Conservation (phyloP, 2,329 filamentous ascomycete species). For the Aspergillus sp. region DNA sequence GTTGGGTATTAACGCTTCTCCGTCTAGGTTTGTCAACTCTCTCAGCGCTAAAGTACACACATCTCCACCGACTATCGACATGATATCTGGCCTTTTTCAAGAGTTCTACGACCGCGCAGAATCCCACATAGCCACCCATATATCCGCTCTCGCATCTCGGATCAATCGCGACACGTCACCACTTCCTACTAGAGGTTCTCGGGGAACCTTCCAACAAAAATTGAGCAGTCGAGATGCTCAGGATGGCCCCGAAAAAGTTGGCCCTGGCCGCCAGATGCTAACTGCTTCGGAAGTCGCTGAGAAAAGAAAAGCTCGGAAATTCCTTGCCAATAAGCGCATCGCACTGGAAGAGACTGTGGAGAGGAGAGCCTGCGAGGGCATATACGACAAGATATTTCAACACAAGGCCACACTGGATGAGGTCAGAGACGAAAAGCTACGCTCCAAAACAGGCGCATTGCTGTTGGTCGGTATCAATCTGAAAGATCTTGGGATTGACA, state of each 20-base stretch:
- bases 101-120: constrained; percentile 82
- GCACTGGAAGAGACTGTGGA: constrained; percentile 88
- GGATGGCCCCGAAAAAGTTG: constrained; percentile 24
- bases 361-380: constrained; percentile 69
- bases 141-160: constrained; percentile 65
- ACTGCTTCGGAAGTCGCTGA: constrained; percentile 76
- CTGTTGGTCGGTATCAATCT: constrained; percentile 85
- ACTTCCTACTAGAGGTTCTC: constrained; percentile 47
- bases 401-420: constrained; percentile 89
- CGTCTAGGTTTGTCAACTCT: constrained; percentile 73
- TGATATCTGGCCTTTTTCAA: constrained; percentile 78
- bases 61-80: constrained; percentile 72
- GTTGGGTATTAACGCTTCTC: constrained; percentile 1
- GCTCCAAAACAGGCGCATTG: constrained; percentile 86
- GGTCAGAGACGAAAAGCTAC: constrained; percentile 84
- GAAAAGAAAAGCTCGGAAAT: constrained; percentile 65
- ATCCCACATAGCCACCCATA: constrained; percentile 75
- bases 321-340: constrained; percentile 66
- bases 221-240: constrained; percentile 36
- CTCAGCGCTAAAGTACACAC: constrained; percentile 78
- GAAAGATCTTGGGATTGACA: constrained; percentile 70
- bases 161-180: constrained; percentile 61
- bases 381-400: constrained; percentile 82
- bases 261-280: constrained; percentile 72
- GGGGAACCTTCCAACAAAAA: constrained; percentile 45